Conservation (phyloP, 371 early-diverging fungal species). For the Mortierella sp. region DNA sequence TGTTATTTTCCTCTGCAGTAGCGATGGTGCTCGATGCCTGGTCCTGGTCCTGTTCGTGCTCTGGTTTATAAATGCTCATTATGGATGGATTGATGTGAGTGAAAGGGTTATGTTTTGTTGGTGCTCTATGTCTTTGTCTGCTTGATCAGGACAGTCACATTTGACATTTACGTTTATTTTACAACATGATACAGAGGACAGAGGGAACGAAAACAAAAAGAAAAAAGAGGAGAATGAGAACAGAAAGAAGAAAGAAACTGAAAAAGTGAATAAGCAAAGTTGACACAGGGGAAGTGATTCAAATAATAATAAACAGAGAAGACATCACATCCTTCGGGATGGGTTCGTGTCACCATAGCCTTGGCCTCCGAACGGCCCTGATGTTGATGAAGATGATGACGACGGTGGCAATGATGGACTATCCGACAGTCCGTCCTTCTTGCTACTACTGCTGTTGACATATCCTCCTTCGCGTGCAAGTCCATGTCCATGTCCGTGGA, state of each 20-base stretch:
- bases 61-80: constrained; percentile 41
- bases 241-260: constrained; percentile 3
- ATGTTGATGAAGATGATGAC: neutral
- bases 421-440: constrained; percentile 19
- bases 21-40: constrained; percentile 5
- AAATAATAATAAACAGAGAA: neutral
- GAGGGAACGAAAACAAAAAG: constrained; percentile 3
- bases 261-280: constrained; percentile 3
- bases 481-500: too few species aligned
- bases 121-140: neutral
- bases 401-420: constrained; percentile 1
- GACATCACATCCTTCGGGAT: neutral
- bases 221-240: constrained; percentile 7
- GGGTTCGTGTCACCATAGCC: neutral
- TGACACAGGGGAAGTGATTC: neutral
- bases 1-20: neutral
- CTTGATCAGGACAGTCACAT: too few species aligned
- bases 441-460: constrained; percentile 2
- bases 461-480: constrained; percentile 19
- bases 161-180: neutral
- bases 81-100: neutral
- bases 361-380: too few species aligned
- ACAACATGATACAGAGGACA: constrained; percentile 2
- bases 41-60: constrained; percentile 18
- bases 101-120: neutral